Base-by-base conservation (phyloP, 179 eudicot species). In the Patellifolia procumbens region DNA sequence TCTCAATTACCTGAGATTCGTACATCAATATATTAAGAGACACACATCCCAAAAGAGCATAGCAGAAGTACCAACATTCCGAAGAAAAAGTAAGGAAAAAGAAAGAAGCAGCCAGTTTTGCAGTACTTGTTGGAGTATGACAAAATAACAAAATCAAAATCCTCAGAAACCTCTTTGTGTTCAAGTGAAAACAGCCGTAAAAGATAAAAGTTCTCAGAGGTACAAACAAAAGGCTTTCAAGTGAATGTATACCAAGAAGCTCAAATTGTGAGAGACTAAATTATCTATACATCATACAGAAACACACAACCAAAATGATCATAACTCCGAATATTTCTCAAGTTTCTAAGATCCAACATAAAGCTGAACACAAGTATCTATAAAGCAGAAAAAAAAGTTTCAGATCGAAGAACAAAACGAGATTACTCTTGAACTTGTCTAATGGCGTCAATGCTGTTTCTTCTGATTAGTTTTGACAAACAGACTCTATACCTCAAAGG, bases 1-100 rank as follows among this genome's bases (percentile, higher is more conserved):
- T 85, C 82, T 93, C 97, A 72, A 95, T 87, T 70, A 95, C 97
- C 99, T 95, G 79, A 77, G 56, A 83, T 64, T 12, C 35, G 49
- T 68, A 29, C 74, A 76, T 51, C 42, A 73, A 31, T 45, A 49
- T 55, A 55, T 26, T 29, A 64, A 60, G 31, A 49, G 22, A 74
- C 74, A 52, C 4, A n/a, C 9, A 55, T 45, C 26, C 24, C 51
- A 73, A 35, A 49, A 29, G 42, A 69, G 49, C 8, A 20, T 31
- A 69, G 17, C 0, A n/a, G 8, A 20, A 22, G 3, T 0, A 43
- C 48, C 19, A 67, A 24, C 51, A 58, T 45, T 8, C 22, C 58
- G 24, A 34, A 66, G 26, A 32, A 67, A 22, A 53, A 32, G 4
- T 28, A 29, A 28, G 22, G 43, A 39, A 53, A n/a, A 26, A 58